Evolutionary conservation across 2,329 filamentous ascomycete genomes (phyloP).

Genomic region (Camptophora hylomeconis): DNA sequence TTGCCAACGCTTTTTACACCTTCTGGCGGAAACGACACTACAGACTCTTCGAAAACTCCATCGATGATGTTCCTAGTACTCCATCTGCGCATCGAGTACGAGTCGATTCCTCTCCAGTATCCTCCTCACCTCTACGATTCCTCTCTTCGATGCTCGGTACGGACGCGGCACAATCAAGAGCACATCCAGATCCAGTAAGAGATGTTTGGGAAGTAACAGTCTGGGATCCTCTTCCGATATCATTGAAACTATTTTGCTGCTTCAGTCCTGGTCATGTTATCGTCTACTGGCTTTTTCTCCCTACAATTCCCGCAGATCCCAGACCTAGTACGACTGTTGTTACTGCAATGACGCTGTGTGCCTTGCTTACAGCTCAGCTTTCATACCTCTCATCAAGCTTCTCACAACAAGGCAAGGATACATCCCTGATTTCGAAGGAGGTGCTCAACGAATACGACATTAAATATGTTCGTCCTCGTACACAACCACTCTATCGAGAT

Average conservation of each 20-base stretch:
- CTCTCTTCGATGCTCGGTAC: conserved; percentile 54
- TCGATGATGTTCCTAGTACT: conserved; percentile 63
- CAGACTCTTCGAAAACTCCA: conserved; percentile 74
- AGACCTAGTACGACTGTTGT: conserved; percentile 76
- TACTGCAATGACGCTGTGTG: conserved; percentile 64
- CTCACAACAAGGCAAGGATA: conserved; percentile 74
- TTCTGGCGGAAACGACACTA: conserved; percentile 74
- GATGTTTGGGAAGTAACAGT: conserved; percentile 93
- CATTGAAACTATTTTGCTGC: conserved; percentile 67
- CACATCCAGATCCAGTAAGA: conserved; percentile 65
- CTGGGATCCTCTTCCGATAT: conserved; percentile 85
- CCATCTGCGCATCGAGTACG: conserved; percentile 81
- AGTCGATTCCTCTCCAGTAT: conserved; percentile 67
- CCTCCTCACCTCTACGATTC: conserved; percentile 66
- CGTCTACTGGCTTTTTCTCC: conserved; percentile 78
- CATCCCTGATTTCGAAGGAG: conserved; percentile 71
- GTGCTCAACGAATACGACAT: conserved; percentile 91
- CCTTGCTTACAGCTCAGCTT: conserved; percentile 65
- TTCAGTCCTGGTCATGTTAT: conserved; percentile 93
- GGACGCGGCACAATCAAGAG: conserved; percentile 64
- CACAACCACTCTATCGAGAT: conserved; percentile 67
- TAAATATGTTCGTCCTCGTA: conserved; percentile 82
- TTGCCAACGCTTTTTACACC: conserved; percentile 66
- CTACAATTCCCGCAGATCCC: conserved; percentile 60
- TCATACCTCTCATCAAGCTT: conserved; percentile 61